Percentiles rank a stretch among this genome's conserved stretches.
Evolutionary conservation across 305 asterid species (phyloP).

Genomic region (Caryopteris hybrid): DNA sequence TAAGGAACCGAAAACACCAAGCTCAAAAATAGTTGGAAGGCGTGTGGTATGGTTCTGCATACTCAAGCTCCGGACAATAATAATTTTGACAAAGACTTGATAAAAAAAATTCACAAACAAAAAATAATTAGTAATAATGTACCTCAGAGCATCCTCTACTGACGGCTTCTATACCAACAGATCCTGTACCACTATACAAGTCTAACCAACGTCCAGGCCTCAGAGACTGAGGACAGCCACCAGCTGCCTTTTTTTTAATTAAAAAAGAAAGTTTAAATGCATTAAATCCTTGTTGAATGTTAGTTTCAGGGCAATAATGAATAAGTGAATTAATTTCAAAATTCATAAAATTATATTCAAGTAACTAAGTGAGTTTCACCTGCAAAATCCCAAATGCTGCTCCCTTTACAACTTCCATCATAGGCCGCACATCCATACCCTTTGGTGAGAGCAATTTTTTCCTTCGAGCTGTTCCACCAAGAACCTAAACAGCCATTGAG

Average conservation of each 20-base stretch:
- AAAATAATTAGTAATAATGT: background rate
- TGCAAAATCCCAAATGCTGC: slow-evolving; percentile 92
- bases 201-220: slow-evolving; percentile 98
- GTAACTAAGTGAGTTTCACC: slow-evolving; percentile 36
- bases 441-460: slow-evolving; percentile 93
- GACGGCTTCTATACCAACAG: slow-evolving; percentile 96
- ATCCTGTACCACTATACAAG: slow-evolving; percentile 97
- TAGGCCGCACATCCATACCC: slow-evolving; percentile 95
- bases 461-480: slow-evolving; percentile 89
- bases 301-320: background rate
- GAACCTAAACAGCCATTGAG: slow-evolving; percentile 51
- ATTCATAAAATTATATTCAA: slow-evolving; percentile 5
- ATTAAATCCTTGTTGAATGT: slow-evolving; percentile 1
- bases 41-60: background rate
- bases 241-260: slow-evolving; percentile 41
- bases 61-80: background rate
- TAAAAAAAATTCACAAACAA: background rate
- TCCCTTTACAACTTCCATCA: slow-evolving; percentile 99
- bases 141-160: slow-evolving; percentile 79
- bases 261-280: background rate
- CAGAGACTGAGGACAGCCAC: slow-evolving; percentile 68
- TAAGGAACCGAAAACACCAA: background rate
- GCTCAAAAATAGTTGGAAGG: background rate
- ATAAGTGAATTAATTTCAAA: background rate
- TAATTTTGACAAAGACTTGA: background rate